A percentile compares a stretch with the other conserved stretches of the same genome.
Evolutionary conservation across 352 stramenopile genomes (phyloP).

Genomic region (Globisporangium sylvaticum): DNA sequence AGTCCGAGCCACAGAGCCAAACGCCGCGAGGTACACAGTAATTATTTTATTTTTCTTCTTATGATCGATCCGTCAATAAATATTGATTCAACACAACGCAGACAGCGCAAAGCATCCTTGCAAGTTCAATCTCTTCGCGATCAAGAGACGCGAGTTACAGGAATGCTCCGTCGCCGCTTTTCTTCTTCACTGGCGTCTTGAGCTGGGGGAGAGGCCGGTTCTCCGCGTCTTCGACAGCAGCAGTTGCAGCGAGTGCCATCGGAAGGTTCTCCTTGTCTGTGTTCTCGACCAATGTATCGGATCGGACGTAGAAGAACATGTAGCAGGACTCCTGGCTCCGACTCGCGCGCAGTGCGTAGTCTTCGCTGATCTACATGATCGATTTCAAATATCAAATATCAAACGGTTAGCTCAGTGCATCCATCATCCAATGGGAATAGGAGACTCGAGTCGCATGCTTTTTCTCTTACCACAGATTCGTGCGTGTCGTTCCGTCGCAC

Average conservation of each 20-base stretch:
- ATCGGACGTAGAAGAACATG: slow-evolving; percentile 84
- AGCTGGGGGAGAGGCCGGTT: slow-evolving; percentile 13
- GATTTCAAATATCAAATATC: no score
- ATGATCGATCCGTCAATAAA: slow-evolving; percentile 10
- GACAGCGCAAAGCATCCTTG: neutral
- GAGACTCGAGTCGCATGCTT: neutral
- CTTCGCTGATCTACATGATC: slow-evolving; percentile 59
- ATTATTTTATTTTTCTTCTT: slow-evolving; percentile 12
- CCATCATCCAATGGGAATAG: neutral
- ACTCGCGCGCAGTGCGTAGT: slow-evolving; percentile 66
- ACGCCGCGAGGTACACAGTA: slow-evolving; percentile 7
- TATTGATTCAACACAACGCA: slow-evolving; percentile 5
- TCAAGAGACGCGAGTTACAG: slow-evolving; percentile 18
- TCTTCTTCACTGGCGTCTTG: slow-evolving; percentile 18
- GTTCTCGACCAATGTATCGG: slow-evolving; percentile 17
- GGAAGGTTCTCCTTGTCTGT: slow-evolving; percentile 69
- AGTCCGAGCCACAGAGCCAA: neutral
- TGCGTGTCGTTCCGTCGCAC: slow-evolving; percentile 80
- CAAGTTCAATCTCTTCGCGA: neutral
- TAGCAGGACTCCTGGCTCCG: slow-evolving; percentile 85
- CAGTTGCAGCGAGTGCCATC: slow-evolving; percentile 14
- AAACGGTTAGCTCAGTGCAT: neutral
- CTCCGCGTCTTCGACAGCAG: neutral
- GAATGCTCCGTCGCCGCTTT: slow-evolving; percentile 24
- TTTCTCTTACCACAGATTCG: slow-evolving; percentile 57